Conservation (phyloP, 305 asterid genomes). For the Solanum hybrid region DNA sequence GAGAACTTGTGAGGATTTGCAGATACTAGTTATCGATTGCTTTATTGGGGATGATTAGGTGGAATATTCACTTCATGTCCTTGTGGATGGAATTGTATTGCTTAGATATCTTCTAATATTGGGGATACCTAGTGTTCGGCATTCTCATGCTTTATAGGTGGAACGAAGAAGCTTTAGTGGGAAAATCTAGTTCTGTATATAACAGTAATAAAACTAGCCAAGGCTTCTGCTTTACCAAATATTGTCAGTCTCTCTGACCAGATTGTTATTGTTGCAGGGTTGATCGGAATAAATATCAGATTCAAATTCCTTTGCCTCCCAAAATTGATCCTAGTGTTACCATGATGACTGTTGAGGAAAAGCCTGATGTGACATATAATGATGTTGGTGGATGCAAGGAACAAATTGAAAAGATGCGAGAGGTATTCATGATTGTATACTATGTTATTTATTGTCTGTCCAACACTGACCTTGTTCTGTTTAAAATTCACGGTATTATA, state of each 20-base stretch:
- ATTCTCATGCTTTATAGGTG: not conserved
- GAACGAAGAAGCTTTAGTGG: not conserved
- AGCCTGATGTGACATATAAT: slow-evolving; percentile 92
- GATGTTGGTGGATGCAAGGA: slow-evolving; percentile 99
- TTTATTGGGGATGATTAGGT: not conserved
- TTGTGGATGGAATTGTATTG: not conserved
- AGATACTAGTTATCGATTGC: not conserved
- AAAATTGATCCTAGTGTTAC: slow-evolving; percentile 98
- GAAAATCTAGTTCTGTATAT: not conserved
- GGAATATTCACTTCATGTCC: not conserved
- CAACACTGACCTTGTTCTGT: not conserved
- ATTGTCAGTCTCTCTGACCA: not conserved
- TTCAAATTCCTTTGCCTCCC: slow-evolving; percentile 96
- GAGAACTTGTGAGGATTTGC: not conserved
- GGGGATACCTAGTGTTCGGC: not conserved
- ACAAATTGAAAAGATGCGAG: slow-evolving; percentile 97
- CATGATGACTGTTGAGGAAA: slow-evolving; percentile 99
- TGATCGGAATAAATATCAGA: slow-evolving; percentile 91
- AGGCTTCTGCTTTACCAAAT: not conserved
- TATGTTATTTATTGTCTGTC: not conserved
- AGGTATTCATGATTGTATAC: slow-evolving; percentile 38
- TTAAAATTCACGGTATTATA: not conserved
- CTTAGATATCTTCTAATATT: not conserved
- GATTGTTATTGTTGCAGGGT: slow-evolving; percentile 42
- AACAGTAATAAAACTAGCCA: not conserved